Evolutionary conservation across 148 eudicot species (phyloP), one percentile per base, ranked within the genome.

Genomic region (Camellia granthamiana): DNA sequence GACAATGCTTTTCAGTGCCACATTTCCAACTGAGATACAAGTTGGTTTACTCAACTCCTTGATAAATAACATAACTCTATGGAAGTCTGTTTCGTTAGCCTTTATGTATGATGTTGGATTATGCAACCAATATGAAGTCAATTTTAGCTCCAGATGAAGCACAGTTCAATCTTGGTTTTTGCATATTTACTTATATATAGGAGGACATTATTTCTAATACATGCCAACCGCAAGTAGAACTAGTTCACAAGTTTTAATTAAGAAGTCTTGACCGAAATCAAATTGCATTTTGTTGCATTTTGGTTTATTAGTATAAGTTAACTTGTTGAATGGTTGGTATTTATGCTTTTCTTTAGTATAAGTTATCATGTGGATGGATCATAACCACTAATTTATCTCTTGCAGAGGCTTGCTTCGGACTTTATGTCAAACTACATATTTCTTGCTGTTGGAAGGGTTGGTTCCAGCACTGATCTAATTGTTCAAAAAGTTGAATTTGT

Each of bases 1-100:
- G 79, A 95, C 98, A 2, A 76, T 94, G 93, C 98, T 94, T 69
- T 95, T 95, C 83, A 94, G 98, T 83, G 98, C 98, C 23, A 95
- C 98, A 16, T 95, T 95, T 86, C 98, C 97, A 16, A 19, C 84
- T 81, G 97, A 95, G 81, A 95, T 95, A 58, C 97, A 92, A 89
- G 98, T 92, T 82, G 42, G 79, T 82, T 72, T 41, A 2, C 55
- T 68, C 49, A 67, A 44, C 79, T 67, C 66, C 60, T 86, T 79
- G 30, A 62, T 52, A 47, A 30, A 30, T 59, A 15, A 58, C 7
- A 9, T 43, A 43, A 41, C 38, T 41, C 1, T 41, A 14, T 11
- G 9, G 1, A 30, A 42, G 8, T 43, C 16, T 2, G 14, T 66
- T 66, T 43, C 18, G 15, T 21, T 30, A 55, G 16, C 30, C 52